A percentile compares a stretch with the other conserved stretches of the same genome.
Conservation (phyloP, 2,329 filamentous ascomycete genomes). For the Fulvia fulva region DNA sequence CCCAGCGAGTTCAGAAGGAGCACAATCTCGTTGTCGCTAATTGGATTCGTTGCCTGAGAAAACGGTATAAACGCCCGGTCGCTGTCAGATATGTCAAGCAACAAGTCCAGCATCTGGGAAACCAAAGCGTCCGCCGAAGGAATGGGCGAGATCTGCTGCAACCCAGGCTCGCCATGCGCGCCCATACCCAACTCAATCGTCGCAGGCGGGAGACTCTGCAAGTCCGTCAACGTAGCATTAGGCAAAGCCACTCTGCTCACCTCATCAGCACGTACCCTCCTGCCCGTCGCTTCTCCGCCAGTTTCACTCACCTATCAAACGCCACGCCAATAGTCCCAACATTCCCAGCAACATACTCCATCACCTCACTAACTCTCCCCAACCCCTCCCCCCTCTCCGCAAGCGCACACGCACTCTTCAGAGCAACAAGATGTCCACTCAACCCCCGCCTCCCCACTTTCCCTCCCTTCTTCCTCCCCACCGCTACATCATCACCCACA, state of each 20-base stretch:
- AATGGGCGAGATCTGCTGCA: constrained; percentile 52
- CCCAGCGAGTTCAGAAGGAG: constrained; percentile 36
- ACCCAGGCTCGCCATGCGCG: constrained; percentile 63
- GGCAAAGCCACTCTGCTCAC: constrained; percentile 34
- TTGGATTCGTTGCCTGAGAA: constrained; percentile 28
- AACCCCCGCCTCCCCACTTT: constrained; percentile 60
- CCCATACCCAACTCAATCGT: constrained; percentile 64
- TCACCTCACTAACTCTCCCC: constrained; percentile 34
- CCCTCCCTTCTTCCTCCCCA: constrained; percentile 53
- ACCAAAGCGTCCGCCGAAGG: constrained; percentile 32
- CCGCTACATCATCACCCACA: constrained; percentile 63
- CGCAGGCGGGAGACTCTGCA: constrained; percentile 50
- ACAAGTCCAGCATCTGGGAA: constrained; percentile 35
- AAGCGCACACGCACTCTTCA: constrained; percentile 59
- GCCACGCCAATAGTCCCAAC: constrained; percentile 36
- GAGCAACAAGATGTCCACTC: constrained; percentile 57
- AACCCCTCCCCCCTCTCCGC: constrained; percentile 33
- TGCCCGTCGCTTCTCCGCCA: not conserved
- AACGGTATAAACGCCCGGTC: constrained; percentile 38
- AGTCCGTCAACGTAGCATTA: constrained; percentile 56
- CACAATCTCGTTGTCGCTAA: constrained; percentile 32
- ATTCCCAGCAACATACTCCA: constrained; percentile 37
- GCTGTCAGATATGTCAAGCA: constrained; percentile 32
- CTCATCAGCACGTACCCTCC: constrained; percentile 6
- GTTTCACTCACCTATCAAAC: constrained; percentile 30